Base-by-base conservation (phyloP, 139 green algal species). In the Monoraphidium neglectum region DNA sequence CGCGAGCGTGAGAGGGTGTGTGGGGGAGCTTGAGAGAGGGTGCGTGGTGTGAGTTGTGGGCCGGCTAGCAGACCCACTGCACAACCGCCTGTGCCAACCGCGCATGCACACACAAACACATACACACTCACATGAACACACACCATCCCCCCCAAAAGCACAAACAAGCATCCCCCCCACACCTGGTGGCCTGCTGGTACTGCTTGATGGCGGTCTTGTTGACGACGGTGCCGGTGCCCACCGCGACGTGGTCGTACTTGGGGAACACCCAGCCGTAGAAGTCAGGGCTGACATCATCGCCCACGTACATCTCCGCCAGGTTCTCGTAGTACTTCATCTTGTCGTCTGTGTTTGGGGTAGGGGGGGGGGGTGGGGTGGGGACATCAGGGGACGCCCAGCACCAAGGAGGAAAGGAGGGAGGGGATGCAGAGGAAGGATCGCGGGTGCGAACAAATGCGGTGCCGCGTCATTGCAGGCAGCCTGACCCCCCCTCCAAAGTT, bases 311-410 rank as follows among this genome's bases (percentile, higher is more conserved):
- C 93, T 99, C 96, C 12, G 96, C 96, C 51, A 99, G 86, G 88
- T 99, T 92, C 92, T 98, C 95, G 84, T 99, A 99, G 90, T 98
- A 99, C 61, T 98, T 90, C 96, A 99, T 99, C 91, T 98, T 98
- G 81, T 98, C 96, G 38, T 98, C 95, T 59, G 92, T 8, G 43
- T 8, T 8, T 8, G 8, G 43, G 43, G 43, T 8, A 21, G 43
- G 43, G 43, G 43, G 43, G 43, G 43, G 8, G 43, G 43, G 43
- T 8, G 43, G 8, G 8, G 43, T 51, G 43, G 43, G 43, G 43
- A 21, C 8, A 51, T 51, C n/a, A 51, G 43, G 43, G 43, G 43
- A 21, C 12, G 43, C 8, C 43, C 8, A 51, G 43, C n/a, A n/a
- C n/a, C n/a, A n/a, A n/a, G n/a, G n/a, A n/a, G n/a, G n/a, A n/a